These are phyloP conservation scores for Shiraia bambusicola DNA, from an alignment of 2,329 filamentous ascomycete species.

Conservation along the genomic window DNA sequence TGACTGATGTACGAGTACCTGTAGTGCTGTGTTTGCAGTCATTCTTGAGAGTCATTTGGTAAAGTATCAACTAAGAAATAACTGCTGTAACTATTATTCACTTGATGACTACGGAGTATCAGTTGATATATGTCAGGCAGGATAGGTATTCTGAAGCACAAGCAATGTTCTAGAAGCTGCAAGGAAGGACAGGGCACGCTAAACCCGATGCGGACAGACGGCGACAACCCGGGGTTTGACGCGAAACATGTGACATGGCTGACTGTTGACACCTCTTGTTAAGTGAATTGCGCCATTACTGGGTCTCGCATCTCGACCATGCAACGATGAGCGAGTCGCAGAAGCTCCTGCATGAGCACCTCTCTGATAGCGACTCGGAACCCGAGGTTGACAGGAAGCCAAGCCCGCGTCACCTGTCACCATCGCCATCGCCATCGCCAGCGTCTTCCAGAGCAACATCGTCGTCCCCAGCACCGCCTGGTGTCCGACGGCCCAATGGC, in stretches of 20 bases:
- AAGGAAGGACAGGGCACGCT: conserved; percentile 2
- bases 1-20: too few species aligned
- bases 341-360: conserved; percentile 42
- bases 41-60: too few species aligned
- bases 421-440: conserved; percentile 34
- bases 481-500: conserved; percentile 28
- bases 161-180: not conserved
- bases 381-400: conserved; percentile 18
- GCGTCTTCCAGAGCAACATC: conserved; percentile 32
- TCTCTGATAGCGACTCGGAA: conserved; percentile 33
- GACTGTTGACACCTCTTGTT: conserved; percentile 5
- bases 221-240: conserved; percentile 8
- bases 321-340: conserved; percentile 44
- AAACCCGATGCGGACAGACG: conserved; percentile 1
- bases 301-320: conserved; percentile 28
- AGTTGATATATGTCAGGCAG: too few species aligned
- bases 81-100: too few species aligned
- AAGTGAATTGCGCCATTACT: conserved; percentile 1
- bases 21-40: too few species aligned
- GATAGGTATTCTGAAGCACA: too few species aligned
- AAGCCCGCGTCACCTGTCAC: conserved; percentile 26
- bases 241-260: too few species aligned
- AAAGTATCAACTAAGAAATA: too few species aligned
- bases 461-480: conserved; percentile 30
- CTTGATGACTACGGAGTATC: too few species aligned